Percentiles rank a stretch among this genome's conserved stretches.
phyloP scores from a whole-genome alignment of 305 asterid species.

The Solanum hybrid region DNA sequence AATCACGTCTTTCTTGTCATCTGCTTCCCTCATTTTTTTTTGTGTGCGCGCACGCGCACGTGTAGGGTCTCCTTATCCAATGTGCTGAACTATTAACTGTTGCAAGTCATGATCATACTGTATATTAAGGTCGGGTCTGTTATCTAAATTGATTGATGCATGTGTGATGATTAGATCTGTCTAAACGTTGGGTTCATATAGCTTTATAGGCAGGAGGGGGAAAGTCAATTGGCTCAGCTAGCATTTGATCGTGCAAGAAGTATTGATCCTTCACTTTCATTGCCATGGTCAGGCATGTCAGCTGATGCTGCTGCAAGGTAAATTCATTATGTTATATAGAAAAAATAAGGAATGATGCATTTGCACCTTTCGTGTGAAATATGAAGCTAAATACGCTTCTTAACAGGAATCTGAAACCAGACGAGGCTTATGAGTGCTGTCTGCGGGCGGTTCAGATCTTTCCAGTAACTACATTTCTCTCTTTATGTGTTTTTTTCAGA shows the following conservation, averaged over 20 bases:
- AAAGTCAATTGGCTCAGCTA: slow-evolving; percentile 68
- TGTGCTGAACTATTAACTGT: background rate
- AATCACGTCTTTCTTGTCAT: background rate
- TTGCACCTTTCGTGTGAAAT: slow-evolving; percentile 5
- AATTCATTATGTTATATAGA: slow-evolving; percentile 10
- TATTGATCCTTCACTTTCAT: slow-evolving; percentile 91
- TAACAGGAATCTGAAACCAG: slow-evolving; percentile 59
- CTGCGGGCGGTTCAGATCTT: slow-evolving; percentile 67
- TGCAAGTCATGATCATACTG: background rate
- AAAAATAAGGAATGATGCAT: background rate
- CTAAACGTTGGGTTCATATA: slow-evolving; percentile 20
- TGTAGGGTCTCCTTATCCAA: slow-evolving; percentile 6
- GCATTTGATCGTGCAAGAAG: slow-evolving; percentile 98
- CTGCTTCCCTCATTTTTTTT: background rate
- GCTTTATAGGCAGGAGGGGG: slow-evolving; percentile 71
- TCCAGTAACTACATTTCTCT: slow-evolving; percentile 49
- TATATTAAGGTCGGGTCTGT: background rate
- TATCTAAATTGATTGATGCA: background rate
- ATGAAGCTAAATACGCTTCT: slow-evolving; percentile 11
- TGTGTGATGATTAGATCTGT: background rate
- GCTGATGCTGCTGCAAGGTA: slow-evolving; percentile 87
- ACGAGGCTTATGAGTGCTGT: slow-evolving; percentile 96
- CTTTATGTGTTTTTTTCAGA: background rate
- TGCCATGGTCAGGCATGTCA: slow-evolving; percentile 99
- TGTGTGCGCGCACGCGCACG: background rate